Base-by-base conservation (phyloP, 306 rosid genomes). In the Malus sylvestris region DNA sequence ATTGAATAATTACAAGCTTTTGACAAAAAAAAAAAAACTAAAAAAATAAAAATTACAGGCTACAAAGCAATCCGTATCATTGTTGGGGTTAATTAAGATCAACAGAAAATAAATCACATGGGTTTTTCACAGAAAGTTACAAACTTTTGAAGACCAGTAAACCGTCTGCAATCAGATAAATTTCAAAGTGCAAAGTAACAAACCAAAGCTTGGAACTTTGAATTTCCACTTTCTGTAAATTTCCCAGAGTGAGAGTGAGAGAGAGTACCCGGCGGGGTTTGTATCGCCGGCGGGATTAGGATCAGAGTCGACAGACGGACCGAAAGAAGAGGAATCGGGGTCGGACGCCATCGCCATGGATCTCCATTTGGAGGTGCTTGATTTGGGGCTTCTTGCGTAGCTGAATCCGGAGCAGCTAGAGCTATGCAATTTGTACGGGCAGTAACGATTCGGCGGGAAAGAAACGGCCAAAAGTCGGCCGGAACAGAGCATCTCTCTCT, bases 231-330 rank as follows among this genome's bases (percentile, higher is more conserved):
- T 57, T 57, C 62, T 16, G 20, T 64, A 22, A 51, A 25, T 46
- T 68, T 74, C 60, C n/a, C 52, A 23, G 67, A 60, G 32, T 19
- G 18, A 42, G 38, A 20, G 51, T 0, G 45, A 9, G 18, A 46
- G 19, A 42, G 45, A 35, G 30, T 77, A 91, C 97, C 97, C 93
- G 15, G 91, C 45, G 10, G 94, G 68, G 68, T 79, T 84, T 78
- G 77, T 88, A 49, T 93, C 93, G 8, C 87, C 15, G 55, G 55
- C 8, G 55, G 55, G 55, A 1, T 49, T 49, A 3, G 89, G 20
- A 67, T 91, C 93, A 68, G 97, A 82, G 15, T 90, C 91, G 5
- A 87, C 7, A 27, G 98, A 84, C 0, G 93, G 65, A 30, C 93
- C 85, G 70, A 84, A 90, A 52, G 90, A 83, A 12, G 90, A 70